Evolutionary conservation across 805 yeast genomes (phyloP).

Genomic region (Candida saitoana): DNA sequence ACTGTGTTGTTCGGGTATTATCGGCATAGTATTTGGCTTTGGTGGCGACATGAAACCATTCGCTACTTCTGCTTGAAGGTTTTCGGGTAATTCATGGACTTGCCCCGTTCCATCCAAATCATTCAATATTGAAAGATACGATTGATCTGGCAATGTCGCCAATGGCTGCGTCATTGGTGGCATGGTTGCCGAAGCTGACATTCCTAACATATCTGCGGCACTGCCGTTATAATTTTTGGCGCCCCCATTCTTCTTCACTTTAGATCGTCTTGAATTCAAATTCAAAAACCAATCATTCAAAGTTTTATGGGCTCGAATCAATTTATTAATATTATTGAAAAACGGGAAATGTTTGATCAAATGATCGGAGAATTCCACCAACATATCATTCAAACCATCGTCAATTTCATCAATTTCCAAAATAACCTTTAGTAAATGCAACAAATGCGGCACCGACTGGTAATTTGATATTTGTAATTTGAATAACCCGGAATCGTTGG

Average conservation of each 20-base stretch:
- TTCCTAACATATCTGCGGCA: slow-evolving; percentile 1
- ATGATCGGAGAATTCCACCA: slow-evolving; percentile 17
- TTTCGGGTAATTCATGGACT: neutral
- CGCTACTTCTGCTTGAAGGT: neutral
- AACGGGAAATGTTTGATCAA: slow-evolving; percentile 23
- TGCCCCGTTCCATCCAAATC: slow-evolving; percentile 1
- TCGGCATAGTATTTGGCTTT: neutral
- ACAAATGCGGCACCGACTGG: slow-evolving; percentile 28
- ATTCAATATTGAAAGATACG: slow-evolving; percentile 1
- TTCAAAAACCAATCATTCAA: slow-evolving; percentile 24
- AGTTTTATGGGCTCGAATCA: slow-evolving; percentile 19
- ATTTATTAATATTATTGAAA: slow-evolving; percentile 24
- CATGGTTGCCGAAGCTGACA: neutral
- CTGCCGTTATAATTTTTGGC: neutral
- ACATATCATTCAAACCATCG: slow-evolving; percentile 7
- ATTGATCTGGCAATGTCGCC: neutral
- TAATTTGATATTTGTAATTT: slow-evolving; percentile 27
- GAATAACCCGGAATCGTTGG: slow-evolving; percentile 9
- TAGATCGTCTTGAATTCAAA: slow-evolving; percentile 9
- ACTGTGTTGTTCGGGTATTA: neutral
- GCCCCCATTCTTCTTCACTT: neutral
- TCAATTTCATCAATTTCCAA: slow-evolving; percentile 18
- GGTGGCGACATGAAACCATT: neutral
- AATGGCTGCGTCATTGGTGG: neutral
- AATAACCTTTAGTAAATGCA: slow-evolving; percentile 26